Base-by-base conservation (phyloP, 495 filamentous ascomycete species). In the Hypoxylon rickii region DNA sequence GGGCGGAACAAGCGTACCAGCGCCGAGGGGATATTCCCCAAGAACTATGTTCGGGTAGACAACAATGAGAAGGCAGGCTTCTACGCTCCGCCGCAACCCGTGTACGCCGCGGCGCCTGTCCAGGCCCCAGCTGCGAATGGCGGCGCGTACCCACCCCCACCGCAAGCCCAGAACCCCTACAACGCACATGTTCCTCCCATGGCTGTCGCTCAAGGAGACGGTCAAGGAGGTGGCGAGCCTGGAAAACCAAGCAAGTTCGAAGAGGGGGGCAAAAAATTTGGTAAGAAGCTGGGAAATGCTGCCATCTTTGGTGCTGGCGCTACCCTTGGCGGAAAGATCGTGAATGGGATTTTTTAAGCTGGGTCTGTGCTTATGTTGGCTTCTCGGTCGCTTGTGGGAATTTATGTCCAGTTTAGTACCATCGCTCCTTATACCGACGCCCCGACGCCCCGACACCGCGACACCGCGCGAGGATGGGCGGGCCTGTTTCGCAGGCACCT, bases 321-420 rank as follows among this genome's bases (percentile, higher is more conserved):
- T 52, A 95, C 94, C 3, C 84, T 97, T 54, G 94, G 94, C 21
- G 82, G 86, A 48, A 92, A 96, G 55, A 86, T 97, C 66, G 94
- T 97, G 48, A 95, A 96, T 68, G 83, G 86, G 46, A 95, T 97
- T 44, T 95, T 96, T 70, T 95, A 84, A 76, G 37, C 38, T 7
- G 16, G 16, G 20, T 29, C 22, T 4, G 10, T 10, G 10, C 4
- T 4, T 29, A 4, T 4, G 4, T 10, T 29, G 24, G 10, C 4
- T 10, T 29, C 24, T 29, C 24, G 4, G 4, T 4, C 4, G 24
- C 10, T 29, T 29, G 24, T 4, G 24, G 10, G 24, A 4, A 29
- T 29, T 29, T 4, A 10, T n/a, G n/a, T n/a, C n/a, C n/a, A n/a
- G n/a, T n/a, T n/a, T n/a, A n/a, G n/a, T n/a, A n/a, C n/a, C n/a